Percentiles rank a stretch among this genome's conserved stretches.
Conservation (phyloP, 2,329 filamentous ascomycete genomes). For the Mycosphaerella arachidis region DNA sequence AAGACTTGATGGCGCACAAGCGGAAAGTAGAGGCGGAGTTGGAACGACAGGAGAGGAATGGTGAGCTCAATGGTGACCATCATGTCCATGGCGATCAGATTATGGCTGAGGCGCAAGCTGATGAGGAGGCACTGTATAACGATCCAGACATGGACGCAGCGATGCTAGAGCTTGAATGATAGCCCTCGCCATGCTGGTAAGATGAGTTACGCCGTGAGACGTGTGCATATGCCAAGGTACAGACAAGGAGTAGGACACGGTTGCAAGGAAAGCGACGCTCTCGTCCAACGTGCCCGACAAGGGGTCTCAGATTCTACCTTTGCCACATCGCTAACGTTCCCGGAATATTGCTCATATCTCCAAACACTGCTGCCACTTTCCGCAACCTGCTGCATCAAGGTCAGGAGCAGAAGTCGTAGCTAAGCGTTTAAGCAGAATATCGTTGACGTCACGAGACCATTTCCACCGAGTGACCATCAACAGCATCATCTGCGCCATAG, state of each 20-base stretch:
- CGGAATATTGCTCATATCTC: too few relatives aligned
- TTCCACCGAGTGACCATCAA: constrained; percentile 12
- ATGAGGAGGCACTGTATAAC: constrained; percentile 33
- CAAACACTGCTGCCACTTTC: too few relatives aligned
- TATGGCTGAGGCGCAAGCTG: constrained; percentile 30
- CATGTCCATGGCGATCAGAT: constrained; percentile 29
- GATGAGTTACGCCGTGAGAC: not conserved
- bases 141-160: constrained; percentile 34
- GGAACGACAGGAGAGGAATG: constrained; percentile 58
- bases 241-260: not conserved
- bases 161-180: constrained; percentile 34
- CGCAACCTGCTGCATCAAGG: too few relatives aligned
- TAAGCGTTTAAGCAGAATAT: not conserved
- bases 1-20: constrained; percentile 74
- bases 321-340: not conserved
- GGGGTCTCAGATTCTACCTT: not conserved
- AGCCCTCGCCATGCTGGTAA: not conserved
- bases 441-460: constrained; percentile 9
- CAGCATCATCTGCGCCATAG: not conserved
- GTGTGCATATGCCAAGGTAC: not conserved
- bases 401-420: not conserved
- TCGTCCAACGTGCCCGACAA: too few relatives aligned
- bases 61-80: constrained; percentile 44
- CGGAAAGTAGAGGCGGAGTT: constrained; percentile 66
- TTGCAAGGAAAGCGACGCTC: too few relatives aligned